Evolutionary conservation across 2,329 filamentous ascomycete species (phyloP).

Genomic region (Penicillium sclerotiorum): DNA sequence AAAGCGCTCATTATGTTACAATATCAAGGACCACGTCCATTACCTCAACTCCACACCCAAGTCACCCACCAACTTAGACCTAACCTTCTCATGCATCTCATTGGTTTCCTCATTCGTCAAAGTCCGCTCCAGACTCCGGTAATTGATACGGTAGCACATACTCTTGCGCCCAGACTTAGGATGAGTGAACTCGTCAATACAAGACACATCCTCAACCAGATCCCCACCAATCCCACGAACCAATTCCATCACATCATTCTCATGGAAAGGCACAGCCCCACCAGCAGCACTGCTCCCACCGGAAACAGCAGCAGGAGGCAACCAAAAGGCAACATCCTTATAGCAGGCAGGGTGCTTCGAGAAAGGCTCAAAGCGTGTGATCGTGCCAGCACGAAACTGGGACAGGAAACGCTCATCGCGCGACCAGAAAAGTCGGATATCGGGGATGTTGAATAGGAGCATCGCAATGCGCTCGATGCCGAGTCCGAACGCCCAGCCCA

Average conservation of each 20-base stretch:
- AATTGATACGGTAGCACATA: conserved; percentile 90
- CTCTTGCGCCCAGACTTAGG: conserved; percentile 82
- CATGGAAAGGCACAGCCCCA: conserved; percentile 66
- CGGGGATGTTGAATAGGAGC: conserved; percentile 93
- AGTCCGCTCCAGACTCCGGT: conserved; percentile 88
- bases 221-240: conserved; percentile 82
- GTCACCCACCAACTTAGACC: conserved; percentile 64
- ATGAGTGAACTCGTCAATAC: conserved; percentile 86
- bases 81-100: conserved; percentile 70
- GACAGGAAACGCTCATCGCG: conserved; percentile 78
- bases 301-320: conserved; percentile 52
- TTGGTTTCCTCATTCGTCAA: conserved; percentile 83
- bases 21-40: conserved; percentile 11
- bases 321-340: conserved; percentile 95
- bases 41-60: conserved; percentile 79
- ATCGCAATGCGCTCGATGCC: conserved; percentile 95
- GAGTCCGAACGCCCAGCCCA: conserved; percentile 95
- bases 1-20: conserved; percentile 19
- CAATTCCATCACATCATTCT: conserved; percentile 97
- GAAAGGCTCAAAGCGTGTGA: conserved; percentile 76
- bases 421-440: conserved; percentile 97
- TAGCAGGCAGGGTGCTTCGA: conserved; percentile 88
- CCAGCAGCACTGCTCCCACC: conserved; percentile 41
- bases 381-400: conserved; percentile 68
- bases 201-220: conserved; percentile 79